Percentiles rank a stretch among this genome's conserved stretches.
phyloP scores from a whole-genome alignment of 2,329 filamentous ascomycete genomes.

The Ascochyta fabae region DNA sequence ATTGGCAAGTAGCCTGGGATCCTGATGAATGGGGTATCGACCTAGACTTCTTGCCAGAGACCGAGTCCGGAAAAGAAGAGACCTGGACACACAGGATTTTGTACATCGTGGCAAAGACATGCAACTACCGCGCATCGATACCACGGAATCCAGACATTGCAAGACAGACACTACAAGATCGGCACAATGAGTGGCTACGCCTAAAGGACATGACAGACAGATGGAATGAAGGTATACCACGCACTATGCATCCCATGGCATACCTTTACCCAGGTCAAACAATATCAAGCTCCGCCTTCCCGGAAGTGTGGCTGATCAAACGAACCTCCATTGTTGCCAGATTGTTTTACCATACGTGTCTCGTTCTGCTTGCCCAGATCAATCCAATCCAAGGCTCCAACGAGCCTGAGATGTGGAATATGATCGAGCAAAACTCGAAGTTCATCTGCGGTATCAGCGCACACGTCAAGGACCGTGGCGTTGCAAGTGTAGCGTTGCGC shows the following conservation, averaged over 20 bases:
- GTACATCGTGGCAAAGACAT: conserved; percentile 85
- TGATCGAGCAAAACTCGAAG: conserved; percentile 77
- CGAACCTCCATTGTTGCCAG: conserved; percentile 80
- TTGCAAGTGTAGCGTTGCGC: conserved; percentile 79
- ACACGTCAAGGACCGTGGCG: conserved; percentile 79
- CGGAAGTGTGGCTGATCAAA: conserved; percentile 88
- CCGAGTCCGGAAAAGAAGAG: conserved; percentile 72
- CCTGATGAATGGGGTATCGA: conserved; percentile 90
- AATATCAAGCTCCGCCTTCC: conserved; percentile 75
- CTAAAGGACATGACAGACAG: conserved; percentile 82
- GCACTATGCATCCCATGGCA: conserved; percentile 86
- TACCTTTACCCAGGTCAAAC: conserved; percentile 74
- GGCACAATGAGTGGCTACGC: conserved; percentile 77
- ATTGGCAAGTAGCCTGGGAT: conserved; percentile 87
- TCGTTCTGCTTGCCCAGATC: conserved; percentile 79
- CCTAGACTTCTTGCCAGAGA: conserved; percentile 69
- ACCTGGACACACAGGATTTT: conserved; percentile 88
- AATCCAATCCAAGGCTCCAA: conserved; percentile 72
- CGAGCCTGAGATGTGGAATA: conserved; percentile 70
- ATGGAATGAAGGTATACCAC: conserved; percentile 80
- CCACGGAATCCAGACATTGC: conserved; percentile 66
- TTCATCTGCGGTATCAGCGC: conserved; percentile 90
- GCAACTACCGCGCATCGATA: conserved; percentile 79
- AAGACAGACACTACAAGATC: conserved; percentile 66
- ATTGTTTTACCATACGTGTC: conserved; percentile 87